Base-by-base conservation (phyloP, 352 stramenopile genomes). In the Pythium rishiriense region DNA sequence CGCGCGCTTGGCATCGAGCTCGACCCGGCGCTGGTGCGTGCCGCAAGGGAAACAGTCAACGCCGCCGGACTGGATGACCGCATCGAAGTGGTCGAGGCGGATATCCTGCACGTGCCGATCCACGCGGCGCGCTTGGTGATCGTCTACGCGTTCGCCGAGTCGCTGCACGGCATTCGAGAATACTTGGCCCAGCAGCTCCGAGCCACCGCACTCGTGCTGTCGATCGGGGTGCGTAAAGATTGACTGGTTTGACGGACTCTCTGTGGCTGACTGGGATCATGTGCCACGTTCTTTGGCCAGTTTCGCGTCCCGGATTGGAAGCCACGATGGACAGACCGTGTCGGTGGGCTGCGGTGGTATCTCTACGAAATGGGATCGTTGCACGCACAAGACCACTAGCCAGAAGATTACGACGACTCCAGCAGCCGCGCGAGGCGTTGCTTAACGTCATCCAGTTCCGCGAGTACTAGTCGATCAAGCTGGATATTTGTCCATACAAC, bases 71-170 rank as follows among this genome's bases (percentile, higher is more conserved):
- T 94, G 5, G 24, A 74, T 17, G 48, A 73, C 31, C 69, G 63
- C 17, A 87, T 96, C 63, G 24, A 58, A 0, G 69, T 94, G n/a
- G 22, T 78, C 4, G 45, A 81, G 11, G 74, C 66, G 33, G 85
- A 93, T 53, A 81, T 96, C 66, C 68, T 93, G 70, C 33, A 60
- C 24, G 59, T 70, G 8, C 66, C 85, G 46, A 79, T 94, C 46
- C 76, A 68, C 11, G 33, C 46, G 19, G 86, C 83, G 14, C 68
- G 70, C 15, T 42, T 96, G 21, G 87, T 94, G 31, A 90, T 96
- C 63, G 81, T 94, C 14, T 96, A 96, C 61, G 87, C 87, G 11
- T 96, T 94, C 46, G 80, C 80, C 19, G 81, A 92, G 69, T 87
- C 85, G n/a, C 62, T 96, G 22, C 51, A 66, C 19, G 73, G 76